Conservation (phyloP, 805 yeast genomes). For the Wickerhamiella qilinensis region DNA sequence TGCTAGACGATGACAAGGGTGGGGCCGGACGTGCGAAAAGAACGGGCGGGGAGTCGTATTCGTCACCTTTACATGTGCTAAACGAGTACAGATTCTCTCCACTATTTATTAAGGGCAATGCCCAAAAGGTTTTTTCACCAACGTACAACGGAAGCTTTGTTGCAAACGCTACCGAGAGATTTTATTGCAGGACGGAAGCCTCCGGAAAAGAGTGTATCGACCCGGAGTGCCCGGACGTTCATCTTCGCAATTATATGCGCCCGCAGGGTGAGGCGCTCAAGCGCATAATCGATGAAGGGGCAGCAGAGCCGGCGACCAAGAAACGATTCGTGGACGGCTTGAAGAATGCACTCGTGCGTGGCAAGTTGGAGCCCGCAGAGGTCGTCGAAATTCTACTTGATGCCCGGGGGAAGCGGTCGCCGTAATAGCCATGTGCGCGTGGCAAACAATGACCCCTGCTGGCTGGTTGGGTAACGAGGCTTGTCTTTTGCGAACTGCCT, state of each 20-base stretch:
- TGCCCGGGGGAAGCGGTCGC: too few species aligned
- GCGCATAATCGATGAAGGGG: constrained; percentile 6
- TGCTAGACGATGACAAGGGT: too few species aligned
- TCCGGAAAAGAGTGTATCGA: constrained; percentile 4
- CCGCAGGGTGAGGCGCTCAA: constrained; percentile 5
- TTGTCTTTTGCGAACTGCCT: too few species aligned
- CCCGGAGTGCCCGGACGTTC: constrained; percentile 9
- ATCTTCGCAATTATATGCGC: constrained; percentile 10
- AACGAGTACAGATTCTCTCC: constrained; percentile 12
- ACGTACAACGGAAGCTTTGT: constrained; percentile 12
- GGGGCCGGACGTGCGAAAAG: too few species aligned
- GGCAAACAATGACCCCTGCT: too few species aligned
- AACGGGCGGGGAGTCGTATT: not conserved
- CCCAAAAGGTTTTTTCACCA: constrained; percentile 8
- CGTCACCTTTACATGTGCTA: constrained; percentile 10
- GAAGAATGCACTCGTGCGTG: too few species aligned
- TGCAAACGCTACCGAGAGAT: constrained; percentile 2
- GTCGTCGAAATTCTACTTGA: too few species aligned
- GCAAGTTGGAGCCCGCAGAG: too few species aligned
- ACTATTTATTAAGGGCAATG: constrained; percentile 1
- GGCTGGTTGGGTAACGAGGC: too few species aligned
- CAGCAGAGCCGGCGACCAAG: too few species aligned
- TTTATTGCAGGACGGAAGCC: constrained; percentile 10
- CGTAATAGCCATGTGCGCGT: too few species aligned
- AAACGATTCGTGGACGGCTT: too few species aligned